phyloP scores from a whole-genome alignment of 371 early-diverging fungal species.

The Mucor piriformis region DNA sequence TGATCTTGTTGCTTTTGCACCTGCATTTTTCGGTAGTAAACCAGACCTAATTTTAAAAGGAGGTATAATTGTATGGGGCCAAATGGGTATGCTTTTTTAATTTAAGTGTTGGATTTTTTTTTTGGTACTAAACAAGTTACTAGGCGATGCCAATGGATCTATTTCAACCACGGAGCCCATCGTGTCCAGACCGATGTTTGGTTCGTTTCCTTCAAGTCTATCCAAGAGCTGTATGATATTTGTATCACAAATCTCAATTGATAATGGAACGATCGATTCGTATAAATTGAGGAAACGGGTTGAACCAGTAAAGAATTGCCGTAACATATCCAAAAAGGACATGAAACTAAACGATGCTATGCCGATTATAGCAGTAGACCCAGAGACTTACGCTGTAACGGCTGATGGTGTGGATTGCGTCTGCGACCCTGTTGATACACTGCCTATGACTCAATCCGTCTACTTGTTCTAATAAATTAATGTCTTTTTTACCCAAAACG shows the following conservation, averaged over 20 bases:
- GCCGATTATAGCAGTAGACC: constrained; percentile 83
- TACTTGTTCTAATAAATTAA: constrained; percentile 71
- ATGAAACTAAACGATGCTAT: constrained; percentile 82
- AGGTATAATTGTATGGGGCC: constrained; percentile 80
- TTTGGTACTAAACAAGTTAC: neutral
- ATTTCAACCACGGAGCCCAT: constrained; percentile 86
- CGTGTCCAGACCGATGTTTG: constrained; percentile 84
- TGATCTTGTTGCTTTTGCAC: constrained; percentile 85
- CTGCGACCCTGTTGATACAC: constrained; percentile 69
- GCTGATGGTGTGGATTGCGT: constrained; percentile 75
- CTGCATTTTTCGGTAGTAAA: constrained; percentile 87
- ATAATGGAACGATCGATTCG: constrained; percentile 49
- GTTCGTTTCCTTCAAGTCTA: constrained; percentile 61
- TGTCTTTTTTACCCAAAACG: too few species aligned
- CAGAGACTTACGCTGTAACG: constrained; percentile 86
- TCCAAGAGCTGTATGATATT: constrained; percentile 69
- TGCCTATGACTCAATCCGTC: constrained; percentile 77
- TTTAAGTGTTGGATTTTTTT: neutral
- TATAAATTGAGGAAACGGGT: constrained; percentile 72
- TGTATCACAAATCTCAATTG: constrained; percentile 77
- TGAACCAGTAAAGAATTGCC: constrained; percentile 76
- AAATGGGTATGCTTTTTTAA: constrained; percentile 71
- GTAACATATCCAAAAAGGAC: constrained; percentile 77
- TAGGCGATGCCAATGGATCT: constrained; percentile 86
- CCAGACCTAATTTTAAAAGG: constrained; percentile 86